Percentiles rank a stretch among this genome's conserved stretches.
Evolutionary conservation across 2,329 filamentous ascomycete species (phyloP).

Genomic region (Trichoderma endophyticum): DNA sequence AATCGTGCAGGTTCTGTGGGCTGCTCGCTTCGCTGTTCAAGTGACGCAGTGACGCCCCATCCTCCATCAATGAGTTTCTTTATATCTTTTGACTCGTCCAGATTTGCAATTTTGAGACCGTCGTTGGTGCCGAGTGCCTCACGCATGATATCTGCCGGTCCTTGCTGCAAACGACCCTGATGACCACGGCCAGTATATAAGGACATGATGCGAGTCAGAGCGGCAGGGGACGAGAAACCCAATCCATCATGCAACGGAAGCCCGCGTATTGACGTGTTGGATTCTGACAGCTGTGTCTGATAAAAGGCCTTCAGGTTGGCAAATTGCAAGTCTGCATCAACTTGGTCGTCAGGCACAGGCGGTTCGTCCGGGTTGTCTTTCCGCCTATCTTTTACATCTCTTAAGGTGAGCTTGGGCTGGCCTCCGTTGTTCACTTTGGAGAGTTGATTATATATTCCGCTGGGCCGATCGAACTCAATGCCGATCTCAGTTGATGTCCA

Average conservation of each 20-base stretch:
- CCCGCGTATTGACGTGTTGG: conserved; percentile 50
- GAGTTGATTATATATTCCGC: conserved; percentile 79
- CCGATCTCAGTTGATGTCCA: conserved; percentile 90
- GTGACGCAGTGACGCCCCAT: conserved; percentile 60
- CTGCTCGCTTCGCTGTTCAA: conserved; percentile 48
- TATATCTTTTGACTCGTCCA: conserved; percentile 62
- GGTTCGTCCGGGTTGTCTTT: conserved; percentile 43
- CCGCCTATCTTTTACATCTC: conserved; percentile 50
- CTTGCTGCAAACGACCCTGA: conserved; percentile 62
- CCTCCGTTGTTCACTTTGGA: conserved; percentile 66
- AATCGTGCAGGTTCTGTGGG: conserved; percentile 57
- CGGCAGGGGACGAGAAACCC: conserved; percentile 72
- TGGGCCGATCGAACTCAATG: conserved; percentile 84
- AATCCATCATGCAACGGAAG: conserved; percentile 37
- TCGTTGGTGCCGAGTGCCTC: conserved; percentile 71
- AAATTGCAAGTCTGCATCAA: conserved; percentile 69
- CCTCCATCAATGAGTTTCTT: conserved; percentile 56
- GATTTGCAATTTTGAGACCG: conserved; percentile 62
- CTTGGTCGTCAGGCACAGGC: conserved; percentile 41
- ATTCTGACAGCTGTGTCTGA: conserved; percentile 68
- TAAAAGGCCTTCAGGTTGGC: conserved; percentile 76
- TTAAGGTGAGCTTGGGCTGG: conserved; percentile 46
- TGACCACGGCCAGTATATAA: conserved; percentile 70
- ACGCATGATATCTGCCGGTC: conserved; percentile 70
- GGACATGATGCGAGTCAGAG: conserved; percentile 85